Base-by-base conservation (phyloP, 257 asterid species). In the Solanum rostratum region DNA sequence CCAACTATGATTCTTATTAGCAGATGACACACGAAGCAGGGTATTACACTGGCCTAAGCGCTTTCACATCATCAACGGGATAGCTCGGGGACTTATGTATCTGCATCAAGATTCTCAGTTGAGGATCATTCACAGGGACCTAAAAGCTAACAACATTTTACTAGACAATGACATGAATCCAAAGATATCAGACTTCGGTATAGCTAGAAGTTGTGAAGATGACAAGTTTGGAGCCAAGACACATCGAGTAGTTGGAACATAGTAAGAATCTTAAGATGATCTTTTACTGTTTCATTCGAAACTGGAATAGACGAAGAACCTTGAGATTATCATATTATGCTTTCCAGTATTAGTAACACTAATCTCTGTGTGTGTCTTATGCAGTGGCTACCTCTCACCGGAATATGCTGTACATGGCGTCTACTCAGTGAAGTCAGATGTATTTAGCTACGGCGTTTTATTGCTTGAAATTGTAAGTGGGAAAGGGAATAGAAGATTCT, bases 71-170 rank as follows among this genome's bases (percentile, higher is more conserved):
- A 88, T 88, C 15, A 88, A 88, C 16, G 90, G 90, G n/a, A 85
- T 88, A 57, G 88, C 90, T 49, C 88, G 90, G 62, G 90, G 88
- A 4, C 86, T 87, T 41, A 66, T 85, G 88, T 87, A 87, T 78
- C 88, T 87, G 66, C 90, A 87, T 87, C 90, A 87, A 85, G 90
- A 87, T 85, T 87, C 90, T 22, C 90, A 84, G 73, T 82, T 87
- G 22, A 57, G 90, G 69, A 87, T 87, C n/a, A 85, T 87, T 81
- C 90, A 87, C 81, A 71, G 89, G 19, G 89, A 87, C 85, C 89
- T 87, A 50, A 87, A 87, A 84, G 89, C 84, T 55, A 87, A 87
- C 88, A 87, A 87, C 18, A 68, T 87, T 83, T 69, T 87, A 79
- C 79, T 87, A 49, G 90, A 87, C 68, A 65, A 66, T 69, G 90